These are phyloP conservation scores for Gymnopus androsaceus DNA, from an alignment of 1,284 basidiomycete genomes.

Conservation along the genomic window DNA sequence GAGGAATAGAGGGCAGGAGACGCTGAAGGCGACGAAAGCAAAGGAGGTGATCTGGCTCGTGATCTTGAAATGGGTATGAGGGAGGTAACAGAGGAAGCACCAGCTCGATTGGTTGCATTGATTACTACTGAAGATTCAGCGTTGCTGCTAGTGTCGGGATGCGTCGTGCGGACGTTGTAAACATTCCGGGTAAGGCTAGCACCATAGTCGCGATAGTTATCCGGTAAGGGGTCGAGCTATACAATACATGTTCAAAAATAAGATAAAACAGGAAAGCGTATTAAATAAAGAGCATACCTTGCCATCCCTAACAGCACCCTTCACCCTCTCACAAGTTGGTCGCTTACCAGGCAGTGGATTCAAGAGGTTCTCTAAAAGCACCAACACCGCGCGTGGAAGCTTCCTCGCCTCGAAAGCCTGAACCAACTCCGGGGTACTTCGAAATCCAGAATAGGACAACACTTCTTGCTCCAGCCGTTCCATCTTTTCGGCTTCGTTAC, in stretches of 20 bases:
- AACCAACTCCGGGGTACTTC: slow-evolving; percentile 49
- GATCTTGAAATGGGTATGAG: neutral
- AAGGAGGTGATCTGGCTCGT: neutral
- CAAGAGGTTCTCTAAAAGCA: slow-evolving; percentile 73
- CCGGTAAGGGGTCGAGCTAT: slow-evolving; percentile 8
- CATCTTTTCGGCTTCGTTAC: slow-evolving; percentile 59
- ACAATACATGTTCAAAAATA: neutral
- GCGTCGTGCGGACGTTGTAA: neutral
- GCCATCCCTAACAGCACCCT: slow-evolving; percentile 63
- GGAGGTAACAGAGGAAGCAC: neutral
- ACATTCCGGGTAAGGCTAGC: slow-evolving; percentile 1
- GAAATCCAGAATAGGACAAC: slow-evolving; percentile 77
- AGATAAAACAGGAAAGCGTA: neutral
- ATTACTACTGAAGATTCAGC: neutral
- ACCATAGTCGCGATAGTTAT: neutral
- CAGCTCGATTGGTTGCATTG: neutral
- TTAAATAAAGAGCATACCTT: slow-evolving; percentile 1
- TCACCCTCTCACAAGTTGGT: slow-evolving; percentile 74
- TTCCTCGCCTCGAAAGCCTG: slow-evolving; percentile 65
- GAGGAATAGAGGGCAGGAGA: neutral
- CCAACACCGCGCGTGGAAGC: slow-evolving; percentile 67
- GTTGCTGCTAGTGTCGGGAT: neutral
- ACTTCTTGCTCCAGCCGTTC: slow-evolving; percentile 74
- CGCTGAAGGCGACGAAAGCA: neutral
- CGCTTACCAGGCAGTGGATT: slow-evolving; percentile 59